Base-by-base conservation (phyloP, 495 filamentous ascomycete species). In the Neurospora sp. region DNA sequence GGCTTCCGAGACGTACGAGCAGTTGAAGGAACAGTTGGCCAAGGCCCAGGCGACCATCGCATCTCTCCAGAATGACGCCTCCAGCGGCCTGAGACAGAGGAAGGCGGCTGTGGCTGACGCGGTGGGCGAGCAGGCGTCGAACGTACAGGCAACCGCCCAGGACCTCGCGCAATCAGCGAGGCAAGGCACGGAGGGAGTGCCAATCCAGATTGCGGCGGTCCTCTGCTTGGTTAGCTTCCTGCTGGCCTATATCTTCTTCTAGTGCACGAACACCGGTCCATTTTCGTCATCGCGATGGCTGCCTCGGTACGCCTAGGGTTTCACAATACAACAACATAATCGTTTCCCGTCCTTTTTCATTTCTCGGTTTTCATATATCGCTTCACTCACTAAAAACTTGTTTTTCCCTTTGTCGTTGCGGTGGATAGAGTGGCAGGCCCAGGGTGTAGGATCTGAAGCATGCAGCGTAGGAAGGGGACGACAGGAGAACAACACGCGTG, bases 231-330 rank as follows among this genome's bases (percentile, higher is more conserved):
- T 95, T 72, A 91, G 93, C 83, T 99, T 99, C 84, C 83, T 99
- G 80, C 86, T 98, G 77, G 96, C 93, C 3, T 99, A 97, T 81
- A 87, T 97, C 77, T 92, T 99, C 82, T 98, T 98, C 81, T 99
- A 89, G 54, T 37, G 10, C 23, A 71, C 14, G 54, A 62, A 35
- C 54, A 62, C 54, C 54, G 23, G 54, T 62, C 54, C 12, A 35
- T 16, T 62, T 62, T 62, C 14, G 14, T 62, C 54, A 35, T 62
- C 2, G 54, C 27, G 27, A 62, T 18, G 54, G 54, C 54, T 31
- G 54, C 3, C 27, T 31, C 54, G 16, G 54, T 18, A 62, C 54
- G 54, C 27, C 54, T 62, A 18, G 12, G 23, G 54, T 27, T 35
- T 35, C 54, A 62, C 54, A 62, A 62, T 62, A 62, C 54, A 62